Conservation (phyloP, 2,329 filamentous ascomycete genomes). For the Pestalotiopsis fici region DNA sequence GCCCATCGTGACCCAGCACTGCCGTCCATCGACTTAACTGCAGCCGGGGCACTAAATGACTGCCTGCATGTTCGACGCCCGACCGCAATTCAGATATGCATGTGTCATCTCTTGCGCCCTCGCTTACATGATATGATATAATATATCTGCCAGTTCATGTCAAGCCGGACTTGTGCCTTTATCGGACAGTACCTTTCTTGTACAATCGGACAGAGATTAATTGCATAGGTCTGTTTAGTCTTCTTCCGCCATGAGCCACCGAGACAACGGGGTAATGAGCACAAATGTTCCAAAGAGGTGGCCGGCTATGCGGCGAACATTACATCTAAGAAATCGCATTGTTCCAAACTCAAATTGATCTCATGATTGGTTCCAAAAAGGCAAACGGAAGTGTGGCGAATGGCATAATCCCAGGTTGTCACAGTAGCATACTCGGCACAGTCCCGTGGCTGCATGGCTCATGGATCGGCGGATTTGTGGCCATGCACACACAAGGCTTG, state of each 20-base stretch:
- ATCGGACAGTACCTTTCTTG: not conserved
- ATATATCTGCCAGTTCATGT: not conserved
- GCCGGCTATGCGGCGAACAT: not conserved
- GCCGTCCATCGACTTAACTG: constrained; percentile 2
- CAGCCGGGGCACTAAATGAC: not conserved
- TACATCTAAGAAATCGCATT: not conserved
- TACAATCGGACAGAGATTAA: not conserved
- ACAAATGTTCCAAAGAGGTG: not conserved
- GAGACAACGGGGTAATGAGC: not conserved
- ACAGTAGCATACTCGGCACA: not conserved
- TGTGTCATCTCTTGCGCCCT: not conserved
- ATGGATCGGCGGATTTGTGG: not conserved
- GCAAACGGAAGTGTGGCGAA: not conserved
- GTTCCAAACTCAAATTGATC: not conserved
- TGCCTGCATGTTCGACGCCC: not conserved
- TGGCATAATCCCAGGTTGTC: not conserved
- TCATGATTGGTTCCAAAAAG: not conserved
- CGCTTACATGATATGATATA: not conserved
- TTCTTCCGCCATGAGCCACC: no score
- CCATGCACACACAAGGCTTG: constrained; percentile 5
- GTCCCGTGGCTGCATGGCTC: not conserved
- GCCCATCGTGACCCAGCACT: not conserved
- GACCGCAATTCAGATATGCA: not conserved
- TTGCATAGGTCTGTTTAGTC: no score
- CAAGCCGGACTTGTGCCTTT: no score